phyloP scores from a whole-genome alignment of 192 early-diverging fungal species.

The Oehlia diaphana region DNA sequence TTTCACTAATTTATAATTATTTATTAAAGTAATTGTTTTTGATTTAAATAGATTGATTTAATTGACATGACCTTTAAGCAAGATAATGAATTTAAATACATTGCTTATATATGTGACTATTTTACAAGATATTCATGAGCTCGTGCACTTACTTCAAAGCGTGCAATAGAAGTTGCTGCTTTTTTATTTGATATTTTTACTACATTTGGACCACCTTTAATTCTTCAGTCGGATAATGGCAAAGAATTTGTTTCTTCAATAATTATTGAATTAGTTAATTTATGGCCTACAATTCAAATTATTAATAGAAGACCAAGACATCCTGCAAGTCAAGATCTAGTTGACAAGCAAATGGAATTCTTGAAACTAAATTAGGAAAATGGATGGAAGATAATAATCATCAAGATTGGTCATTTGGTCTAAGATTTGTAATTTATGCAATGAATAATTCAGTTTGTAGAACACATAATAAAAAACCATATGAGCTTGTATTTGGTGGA shows the following conservation, averaged over 20 bases:
- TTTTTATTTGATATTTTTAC: conserved; percentile 15
- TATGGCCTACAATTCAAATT: conserved; percentile 11
- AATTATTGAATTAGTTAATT: neutral
- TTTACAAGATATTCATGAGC: conserved; percentile 15
- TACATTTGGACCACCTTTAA: conserved; percentile 2
- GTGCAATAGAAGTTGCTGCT: neutral
- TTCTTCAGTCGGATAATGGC: conserved; percentile 7
- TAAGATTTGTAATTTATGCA: conserved; percentile 1
- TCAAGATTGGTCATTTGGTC: neutral
- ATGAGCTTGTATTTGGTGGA: neutral
- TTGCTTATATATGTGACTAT: neutral
- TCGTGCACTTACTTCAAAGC: neutral
- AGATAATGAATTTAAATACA: neutral
- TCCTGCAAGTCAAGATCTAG: conserved; percentile 1
- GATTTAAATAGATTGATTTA: no score
- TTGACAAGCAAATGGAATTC: neutral
- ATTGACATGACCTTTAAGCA: no score
- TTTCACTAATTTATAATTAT: no score
- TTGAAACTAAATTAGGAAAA: neutral
- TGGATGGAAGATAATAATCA: neutral
- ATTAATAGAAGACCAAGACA: conserved; percentile 1
- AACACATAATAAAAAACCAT: neutral
- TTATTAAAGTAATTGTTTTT: no score
- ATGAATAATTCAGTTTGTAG: conserved; percentile 17
- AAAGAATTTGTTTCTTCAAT: conserved; percentile 4